Percentiles rank a stretch among this genome's conserved stretches.
These are phyloP conservation scores for Chaetomium cochliodes DNA, from an alignment of 495 filamentous ascomycete genomes.

Conservation along the genomic window DNA sequence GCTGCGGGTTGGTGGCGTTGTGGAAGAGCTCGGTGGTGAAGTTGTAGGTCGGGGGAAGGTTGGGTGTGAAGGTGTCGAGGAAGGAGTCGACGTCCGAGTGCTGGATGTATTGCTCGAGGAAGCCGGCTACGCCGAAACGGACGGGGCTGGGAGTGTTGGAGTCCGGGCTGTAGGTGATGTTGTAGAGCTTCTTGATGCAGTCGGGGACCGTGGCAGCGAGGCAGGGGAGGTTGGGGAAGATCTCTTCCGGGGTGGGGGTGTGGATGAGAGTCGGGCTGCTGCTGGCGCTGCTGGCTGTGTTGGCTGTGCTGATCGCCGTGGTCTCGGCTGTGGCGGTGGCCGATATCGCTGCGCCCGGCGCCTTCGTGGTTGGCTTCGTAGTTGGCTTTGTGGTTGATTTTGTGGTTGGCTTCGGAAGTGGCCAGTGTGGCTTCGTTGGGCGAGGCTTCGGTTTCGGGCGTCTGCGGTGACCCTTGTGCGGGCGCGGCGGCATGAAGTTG, in stretches of 20 bases:
- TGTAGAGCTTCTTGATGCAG: conserved; percentile 44
- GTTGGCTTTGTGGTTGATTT: no score
- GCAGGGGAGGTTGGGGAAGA: conserved; percentile 31
- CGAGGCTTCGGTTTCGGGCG: conserved; percentile 7
- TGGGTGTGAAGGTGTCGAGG: conserved; percentile 51
- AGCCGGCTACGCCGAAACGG: conserved; percentile 66
- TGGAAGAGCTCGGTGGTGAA: conserved; percentile 64
- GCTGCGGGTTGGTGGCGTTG: conserved; percentile 56
- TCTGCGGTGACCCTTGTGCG: not conserved
- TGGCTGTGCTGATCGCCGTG: not conserved
- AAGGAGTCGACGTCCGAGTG: conserved; percentile 58
- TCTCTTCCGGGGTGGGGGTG: not conserved
- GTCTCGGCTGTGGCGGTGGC: not conserved
- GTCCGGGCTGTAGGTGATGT: conserved; percentile 39
- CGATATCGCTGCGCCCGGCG: not conserved
- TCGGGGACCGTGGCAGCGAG: conserved; percentile 36
- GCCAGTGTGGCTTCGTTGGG: no score
- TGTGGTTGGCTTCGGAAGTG: not conserved
- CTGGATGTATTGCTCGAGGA: conserved; percentile 63
- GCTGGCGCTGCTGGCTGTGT: not conserved
- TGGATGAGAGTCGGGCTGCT: conserved; percentile 21
- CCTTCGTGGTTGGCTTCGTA: not conserved
- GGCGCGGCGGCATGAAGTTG: conserved; percentile 44
- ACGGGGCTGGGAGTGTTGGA: conserved; percentile 28
- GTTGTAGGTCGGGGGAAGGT: conserved; percentile 43